A percentile compares a stretch with the other conserved stretches of the same genome.
phyloP scores from a whole-genome alignment of 495 filamentous ascomycete species.

The Penicillium mononematosum region DNA sequence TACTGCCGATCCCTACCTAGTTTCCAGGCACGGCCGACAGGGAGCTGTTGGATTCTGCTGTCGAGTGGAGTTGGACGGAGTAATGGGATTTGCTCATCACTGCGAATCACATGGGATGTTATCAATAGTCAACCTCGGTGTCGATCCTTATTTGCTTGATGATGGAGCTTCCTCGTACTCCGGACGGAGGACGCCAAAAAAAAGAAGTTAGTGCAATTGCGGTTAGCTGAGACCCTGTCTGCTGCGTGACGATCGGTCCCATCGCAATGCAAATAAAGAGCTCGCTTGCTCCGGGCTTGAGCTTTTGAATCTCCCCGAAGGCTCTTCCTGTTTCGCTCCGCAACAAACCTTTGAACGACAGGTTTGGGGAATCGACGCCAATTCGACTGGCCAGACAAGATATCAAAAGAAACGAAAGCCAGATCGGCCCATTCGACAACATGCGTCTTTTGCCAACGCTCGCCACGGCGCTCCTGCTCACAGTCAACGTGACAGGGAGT shows the following conservation, averaged over 20 bases:
- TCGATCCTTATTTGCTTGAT: conserved; percentile 20
- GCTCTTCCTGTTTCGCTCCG: conserved; percentile 24
- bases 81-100: conserved; percentile 17
- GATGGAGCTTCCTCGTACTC: conserved; percentile 8
- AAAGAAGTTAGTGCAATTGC: conserved; percentile 5
- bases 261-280: conserved; percentile 27
- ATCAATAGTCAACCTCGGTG: conserved; percentile 23
- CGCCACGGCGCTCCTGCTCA: conserved; percentile 26
- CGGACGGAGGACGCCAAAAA: neutral
- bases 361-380: conserved; percentile 22
- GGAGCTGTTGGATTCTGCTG: neutral
- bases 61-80: neutral
- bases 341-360: conserved; percentile 23
- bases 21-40: conserved; percentile 10
- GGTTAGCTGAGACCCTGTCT: conserved; percentile 16
- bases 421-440: conserved; percentile 15
- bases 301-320: conserved; percentile 10
- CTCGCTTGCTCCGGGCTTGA: conserved; percentile 14
- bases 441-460: conserved; percentile 33
- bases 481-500: conserved; percentile 24
- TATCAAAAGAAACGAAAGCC: conserved; percentile 14
- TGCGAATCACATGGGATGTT: conserved; percentile 20
- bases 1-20: conserved; percentile 6
- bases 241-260: conserved; percentile 20
- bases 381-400: conserved; percentile 12